These are phyloP conservation scores for Chaetomium sp. DNA, from an alignment of 2,329 filamentous ascomycete genomes.

Conservation along the genomic window DNA sequence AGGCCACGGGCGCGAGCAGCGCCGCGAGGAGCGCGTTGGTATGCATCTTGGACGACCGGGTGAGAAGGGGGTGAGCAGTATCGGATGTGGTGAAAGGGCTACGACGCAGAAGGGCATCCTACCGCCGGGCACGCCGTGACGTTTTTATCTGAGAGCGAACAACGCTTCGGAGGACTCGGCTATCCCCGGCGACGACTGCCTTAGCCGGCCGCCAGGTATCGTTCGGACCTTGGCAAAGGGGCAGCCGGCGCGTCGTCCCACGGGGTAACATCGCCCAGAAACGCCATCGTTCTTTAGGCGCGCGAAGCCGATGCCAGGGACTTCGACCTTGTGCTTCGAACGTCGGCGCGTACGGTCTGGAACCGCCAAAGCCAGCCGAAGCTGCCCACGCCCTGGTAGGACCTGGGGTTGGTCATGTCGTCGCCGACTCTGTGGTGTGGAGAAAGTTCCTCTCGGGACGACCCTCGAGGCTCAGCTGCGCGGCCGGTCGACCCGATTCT, in stretches of 20 bases:
- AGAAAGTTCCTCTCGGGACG: too few species aligned
- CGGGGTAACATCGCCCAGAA: neutral
- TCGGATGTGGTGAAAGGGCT: too few species aligned
- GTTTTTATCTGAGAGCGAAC: too few species aligned
- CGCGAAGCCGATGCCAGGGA: neutral
- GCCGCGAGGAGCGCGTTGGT: constrained; percentile 18
- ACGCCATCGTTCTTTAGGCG: neutral
- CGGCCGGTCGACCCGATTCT: constrained; percentile 16
- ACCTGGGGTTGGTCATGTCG: neutral
- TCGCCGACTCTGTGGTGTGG: neutral
- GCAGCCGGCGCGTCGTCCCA: constrained; percentile 4
- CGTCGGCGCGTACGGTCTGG: neutral
- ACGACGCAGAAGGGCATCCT: too few species aligned
- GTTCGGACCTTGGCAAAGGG: constrained; percentile 1
- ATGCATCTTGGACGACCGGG: constrained; percentile 16
- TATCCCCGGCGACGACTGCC: too few species aligned
- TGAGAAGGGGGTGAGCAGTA: neutral
- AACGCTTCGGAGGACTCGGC: too few species aligned
- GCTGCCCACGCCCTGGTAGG: neutral
- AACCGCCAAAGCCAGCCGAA: neutral
- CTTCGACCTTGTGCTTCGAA: neutral
- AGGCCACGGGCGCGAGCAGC: constrained; percentile 22
- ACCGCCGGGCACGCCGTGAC: too few species aligned
- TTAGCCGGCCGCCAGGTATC: too few species aligned
- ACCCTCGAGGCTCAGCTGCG: neutral